These are phyloP conservation scores for Rosellinia necatrix DNA, from an alignment of 2,329 filamentous ascomycete species.

Conservation along the genomic window DNA sequence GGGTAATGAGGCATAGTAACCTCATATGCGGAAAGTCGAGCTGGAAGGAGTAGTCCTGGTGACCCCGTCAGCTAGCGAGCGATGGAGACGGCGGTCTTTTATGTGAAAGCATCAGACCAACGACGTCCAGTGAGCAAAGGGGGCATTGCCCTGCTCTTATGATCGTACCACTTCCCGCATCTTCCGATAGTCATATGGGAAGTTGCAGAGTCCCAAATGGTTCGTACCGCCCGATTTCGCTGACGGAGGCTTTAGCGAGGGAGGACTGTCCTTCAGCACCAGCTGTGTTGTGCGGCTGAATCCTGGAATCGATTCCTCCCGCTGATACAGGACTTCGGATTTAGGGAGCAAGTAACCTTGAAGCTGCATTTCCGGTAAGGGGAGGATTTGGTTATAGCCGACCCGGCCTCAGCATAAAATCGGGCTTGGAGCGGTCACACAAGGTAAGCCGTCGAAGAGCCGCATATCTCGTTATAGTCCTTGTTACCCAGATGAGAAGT, in stretches of 20 bases:
- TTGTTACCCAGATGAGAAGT: background rate
- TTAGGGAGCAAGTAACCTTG: background rate
- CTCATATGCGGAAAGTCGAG: background rate
- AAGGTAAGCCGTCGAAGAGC: background rate
- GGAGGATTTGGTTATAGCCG: background rate
- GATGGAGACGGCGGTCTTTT: background rate
- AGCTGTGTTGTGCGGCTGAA: background rate
- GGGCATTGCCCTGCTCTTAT: background rate
- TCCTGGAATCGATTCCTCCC: background rate
- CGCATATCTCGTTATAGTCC: background rate
- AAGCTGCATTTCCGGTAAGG: no score
- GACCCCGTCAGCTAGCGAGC: background rate
- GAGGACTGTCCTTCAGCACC: background rate
- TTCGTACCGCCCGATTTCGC: conserved; percentile 5
- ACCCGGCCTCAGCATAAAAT: background rate
- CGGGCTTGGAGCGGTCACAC: background rate
- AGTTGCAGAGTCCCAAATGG: background rate
- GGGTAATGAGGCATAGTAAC: background rate
- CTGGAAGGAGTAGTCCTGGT: background rate
- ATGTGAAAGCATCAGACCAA: background rate
- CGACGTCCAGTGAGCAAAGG: background rate
- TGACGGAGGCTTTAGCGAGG: background rate
- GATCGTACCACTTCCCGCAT: background rate
- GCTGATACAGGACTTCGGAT: background rate
- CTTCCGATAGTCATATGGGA: conserved; percentile 4